Evolutionary conservation across 2,329 filamentous ascomycete species (phyloP).

Genomic region (Cryphonectria nitschkei): DNA sequence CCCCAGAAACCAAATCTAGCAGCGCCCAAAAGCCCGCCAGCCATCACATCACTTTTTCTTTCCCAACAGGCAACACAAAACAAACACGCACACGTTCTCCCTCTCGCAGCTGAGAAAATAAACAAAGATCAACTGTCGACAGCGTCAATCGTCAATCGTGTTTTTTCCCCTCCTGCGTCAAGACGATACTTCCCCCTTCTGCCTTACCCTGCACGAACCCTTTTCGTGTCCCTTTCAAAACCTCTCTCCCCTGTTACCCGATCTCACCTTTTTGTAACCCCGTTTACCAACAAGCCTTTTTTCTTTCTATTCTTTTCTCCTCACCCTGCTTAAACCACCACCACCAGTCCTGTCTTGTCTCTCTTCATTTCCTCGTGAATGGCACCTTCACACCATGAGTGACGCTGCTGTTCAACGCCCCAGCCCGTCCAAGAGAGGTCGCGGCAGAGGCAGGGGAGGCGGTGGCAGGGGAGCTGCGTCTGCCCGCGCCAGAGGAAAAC

Average conservation of each 20-base stretch:
- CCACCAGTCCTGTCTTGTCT: neutral
- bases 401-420: slow-evolving; percentile 28
- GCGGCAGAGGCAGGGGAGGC: slow-evolving; percentile 25
- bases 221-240: slow-evolving; percentile 12
- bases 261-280: slow-evolving; percentile 20
- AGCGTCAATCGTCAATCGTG: neutral
- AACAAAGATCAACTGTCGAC: neutral
- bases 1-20: slow-evolving; percentile 15
- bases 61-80: slow-evolving; percentile 7
- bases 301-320: neutral
- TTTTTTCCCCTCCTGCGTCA: neutral
- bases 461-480: slow-evolving; percentile 23
- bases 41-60: slow-evolving; percentile 23
- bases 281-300: neutral
- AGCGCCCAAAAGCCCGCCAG: slow-evolving; percentile 1
- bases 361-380: slow-evolving; percentile 15
- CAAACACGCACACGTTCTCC: neutral
- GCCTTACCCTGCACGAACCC: slow-evolving; percentile 6
- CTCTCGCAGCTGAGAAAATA: neutral
- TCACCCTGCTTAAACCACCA: neutral
- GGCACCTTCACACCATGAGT: slow-evolving; percentile 28
- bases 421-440: slow-evolving; percentile 30
- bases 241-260: slow-evolving; percentile 1
- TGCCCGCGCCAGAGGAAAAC: slow-evolving; percentile 27
- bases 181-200: slow-evolving; percentile 1